Conservation (phyloP, 2,329 filamentous ascomycete species). For the Nothophoma quercina region DNA sequence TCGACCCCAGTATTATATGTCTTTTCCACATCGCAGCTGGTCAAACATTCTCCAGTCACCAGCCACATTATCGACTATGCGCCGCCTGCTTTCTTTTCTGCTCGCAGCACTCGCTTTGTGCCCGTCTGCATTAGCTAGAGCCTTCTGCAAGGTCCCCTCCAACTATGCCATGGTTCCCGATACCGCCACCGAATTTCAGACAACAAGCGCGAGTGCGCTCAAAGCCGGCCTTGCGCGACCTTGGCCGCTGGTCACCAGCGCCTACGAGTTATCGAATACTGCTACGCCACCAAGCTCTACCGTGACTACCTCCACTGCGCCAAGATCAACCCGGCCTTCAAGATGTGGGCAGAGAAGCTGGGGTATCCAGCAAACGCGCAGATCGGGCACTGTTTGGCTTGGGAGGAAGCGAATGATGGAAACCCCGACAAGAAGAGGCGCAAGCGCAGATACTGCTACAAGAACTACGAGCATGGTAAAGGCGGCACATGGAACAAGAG, state of each 20-base stretch:
- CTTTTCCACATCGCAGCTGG: too few species aligned
- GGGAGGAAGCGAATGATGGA: neutral
- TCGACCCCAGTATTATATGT: too few species aligned
- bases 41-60: too few species aligned
- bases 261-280: neutral
- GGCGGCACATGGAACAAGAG: neutral
- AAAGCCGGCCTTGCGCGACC: neutral
- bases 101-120: too few species aligned
- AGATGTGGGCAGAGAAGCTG: neutral
- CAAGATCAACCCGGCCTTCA: neutral
- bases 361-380: neutral
- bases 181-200: neutral
- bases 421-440: neutral
- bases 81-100: too few species aligned
- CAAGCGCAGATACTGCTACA: conserved; percentile 1
- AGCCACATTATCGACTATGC: too few species aligned
- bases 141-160: too few species aligned
- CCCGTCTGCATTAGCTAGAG: too few species aligned
- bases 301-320: neutral
- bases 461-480: neutral
- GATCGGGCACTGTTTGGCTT: neutral
- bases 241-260: neutral
- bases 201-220: neutral
- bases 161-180: neutral
- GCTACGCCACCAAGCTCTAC: neutral